Conservation (phyloP, 169 alveolate genomes). For the Neospora caninum region DNA sequence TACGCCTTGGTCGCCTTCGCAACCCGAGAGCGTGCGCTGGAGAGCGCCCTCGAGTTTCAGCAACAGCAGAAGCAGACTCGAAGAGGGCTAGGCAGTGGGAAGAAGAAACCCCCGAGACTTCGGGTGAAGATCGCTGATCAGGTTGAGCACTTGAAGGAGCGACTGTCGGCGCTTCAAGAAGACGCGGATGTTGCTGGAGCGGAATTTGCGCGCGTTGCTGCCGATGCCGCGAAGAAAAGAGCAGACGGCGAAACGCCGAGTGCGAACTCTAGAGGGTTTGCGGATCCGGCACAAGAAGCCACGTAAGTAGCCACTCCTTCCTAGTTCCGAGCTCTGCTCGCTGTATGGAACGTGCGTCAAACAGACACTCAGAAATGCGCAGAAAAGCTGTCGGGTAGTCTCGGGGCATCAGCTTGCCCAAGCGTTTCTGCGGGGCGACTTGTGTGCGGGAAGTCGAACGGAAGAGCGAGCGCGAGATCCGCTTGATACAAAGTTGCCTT, state of each 20-base stretch:
- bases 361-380: too few species aligned
- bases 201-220: constrained; percentile 44
- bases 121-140: constrained; percentile 11
- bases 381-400: too few species aligned
- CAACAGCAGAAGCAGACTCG: constrained; percentile 25
- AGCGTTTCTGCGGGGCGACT: too few species aligned
- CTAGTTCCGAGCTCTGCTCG: too few species aligned
- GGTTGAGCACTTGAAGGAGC: constrained; percentile 6
- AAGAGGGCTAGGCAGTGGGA: background rate
- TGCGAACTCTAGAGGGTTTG: background rate
- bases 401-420: too few species aligned
- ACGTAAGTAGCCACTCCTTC: background rate
- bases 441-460: too few species aligned
- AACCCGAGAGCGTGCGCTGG: constrained; percentile 52
- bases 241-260: background rate
- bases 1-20: constrained; percentile 56
- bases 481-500: too few species aligned
- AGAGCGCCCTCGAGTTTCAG: constrained; percentile 61
- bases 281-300: background rate
- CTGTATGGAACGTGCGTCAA: too few species aligned
- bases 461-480: too few species aligned
- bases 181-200: constrained; percentile 53
- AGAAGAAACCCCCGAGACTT: background rate
- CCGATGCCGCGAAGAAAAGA: background rate
- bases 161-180: constrained; percentile 22